These are phyloP conservation scores for Xylaria sp. DNA, from an alignment of 2,329 filamentous ascomycete species.

Conservation along the genomic window DNA sequence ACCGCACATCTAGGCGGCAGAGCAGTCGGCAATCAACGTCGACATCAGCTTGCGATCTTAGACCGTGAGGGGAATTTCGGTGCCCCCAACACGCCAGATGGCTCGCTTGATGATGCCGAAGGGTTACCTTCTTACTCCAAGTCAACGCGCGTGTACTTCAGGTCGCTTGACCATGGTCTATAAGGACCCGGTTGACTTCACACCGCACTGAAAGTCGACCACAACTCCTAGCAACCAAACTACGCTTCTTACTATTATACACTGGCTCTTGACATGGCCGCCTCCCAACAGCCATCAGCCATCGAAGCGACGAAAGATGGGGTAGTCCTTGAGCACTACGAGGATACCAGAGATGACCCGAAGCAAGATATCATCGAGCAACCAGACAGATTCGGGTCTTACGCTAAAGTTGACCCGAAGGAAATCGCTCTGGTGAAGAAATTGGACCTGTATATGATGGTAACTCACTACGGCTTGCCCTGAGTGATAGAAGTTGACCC, in stretches of 20 bases:
- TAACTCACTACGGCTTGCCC: slow-evolving; percentile 26
- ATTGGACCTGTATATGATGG: slow-evolving; percentile 52
- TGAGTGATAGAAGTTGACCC: slow-evolving; percentile 22
- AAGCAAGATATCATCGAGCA: slow-evolving; percentile 28
- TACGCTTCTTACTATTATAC: neutral
- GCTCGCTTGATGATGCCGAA: neutral
- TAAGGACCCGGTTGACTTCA: slow-evolving; percentile 14
- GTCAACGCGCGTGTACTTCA: slow-evolving; percentile 7
- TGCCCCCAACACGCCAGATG: neutral
- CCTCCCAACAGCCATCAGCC: neutral
- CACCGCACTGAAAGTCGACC: neutral
- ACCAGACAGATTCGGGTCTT: slow-evolving; percentile 50
- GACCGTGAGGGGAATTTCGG: neutral
- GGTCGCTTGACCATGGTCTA: neutral
- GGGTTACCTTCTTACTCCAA: slow-evolving; percentile 6
- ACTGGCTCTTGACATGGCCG: slow-evolving; percentile 6
- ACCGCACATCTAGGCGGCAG: neutral
- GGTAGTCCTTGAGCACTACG: slow-evolving; percentile 22
- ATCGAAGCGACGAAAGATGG: slow-evolving; percentile 14
- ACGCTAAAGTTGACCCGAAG: slow-evolving; percentile 50
- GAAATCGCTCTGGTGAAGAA: slow-evolving; percentile 54
- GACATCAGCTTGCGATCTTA: slow-evolving; percentile 11
- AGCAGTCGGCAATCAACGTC: slow-evolving; percentile 6
- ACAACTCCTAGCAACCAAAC: neutral
- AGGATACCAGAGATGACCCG: slow-evolving; percentile 17